A percentile compares a stretch with the other conserved stretches of the same genome.
Evolutionary conservation across 306 rosid species (phyloP).

Genomic region (Glycine tomentella): DNA sequence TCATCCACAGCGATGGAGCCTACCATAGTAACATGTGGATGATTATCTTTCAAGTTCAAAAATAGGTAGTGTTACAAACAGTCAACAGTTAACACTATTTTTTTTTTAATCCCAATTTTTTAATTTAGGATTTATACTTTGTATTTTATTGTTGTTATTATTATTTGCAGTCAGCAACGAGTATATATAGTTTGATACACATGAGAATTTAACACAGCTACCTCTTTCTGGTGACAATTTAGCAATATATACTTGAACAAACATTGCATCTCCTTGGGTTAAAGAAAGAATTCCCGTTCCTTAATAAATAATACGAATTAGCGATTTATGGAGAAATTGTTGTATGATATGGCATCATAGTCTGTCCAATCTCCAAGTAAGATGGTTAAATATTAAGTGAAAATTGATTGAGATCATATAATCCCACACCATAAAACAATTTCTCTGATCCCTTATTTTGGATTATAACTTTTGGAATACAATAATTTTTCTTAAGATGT

Average conservation of each 20-base stretch:
- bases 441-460: no score
- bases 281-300: background rate
- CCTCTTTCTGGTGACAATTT: slow-evolving; percentile 1
- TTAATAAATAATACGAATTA: background rate
- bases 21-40: slow-evolving; percentile 67
- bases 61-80: slow-evolving; percentile 30
- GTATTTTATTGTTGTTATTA: slow-evolving; percentile 9
- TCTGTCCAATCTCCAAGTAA: no score
- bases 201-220: slow-evolving; percentile 11
- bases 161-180: slow-evolving; percentile 1
- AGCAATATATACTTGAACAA: background rate
- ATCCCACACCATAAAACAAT: no score
- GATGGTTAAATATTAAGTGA: no score
- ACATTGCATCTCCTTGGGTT: background rate
- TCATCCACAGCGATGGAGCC: slow-evolving; percentile 70
- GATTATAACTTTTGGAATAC: no score
- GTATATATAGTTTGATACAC: slow-evolving; percentile 15
- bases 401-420: no score
- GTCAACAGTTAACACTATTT: slow-evolving; percentile 14
- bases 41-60: slow-evolving; percentile 33
- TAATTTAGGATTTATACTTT: slow-evolving; percentile 39
- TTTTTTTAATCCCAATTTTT: slow-evolving; percentile 21
- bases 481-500: no score
- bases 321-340: no score
- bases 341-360: no score